Conservation (phyloP, 2,329 filamentous ascomycete species). For the Xylaria sp. region DNA sequence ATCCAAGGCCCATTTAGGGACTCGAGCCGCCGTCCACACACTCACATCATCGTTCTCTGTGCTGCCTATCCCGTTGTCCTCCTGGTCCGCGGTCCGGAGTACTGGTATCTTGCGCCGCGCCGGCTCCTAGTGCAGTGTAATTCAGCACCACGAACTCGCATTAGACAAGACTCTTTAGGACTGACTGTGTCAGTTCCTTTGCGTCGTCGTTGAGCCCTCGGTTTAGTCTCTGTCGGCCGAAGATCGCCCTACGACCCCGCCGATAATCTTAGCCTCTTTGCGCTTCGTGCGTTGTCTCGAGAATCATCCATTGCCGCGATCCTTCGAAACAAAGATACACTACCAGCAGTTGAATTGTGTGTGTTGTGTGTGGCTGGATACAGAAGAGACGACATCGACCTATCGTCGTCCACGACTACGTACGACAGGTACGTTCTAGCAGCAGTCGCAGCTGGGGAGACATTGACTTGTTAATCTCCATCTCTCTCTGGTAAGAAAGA, state of each 20-base stretch:
- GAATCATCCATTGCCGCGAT: slow-evolving; percentile 22
- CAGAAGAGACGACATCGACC: slow-evolving; percentile 23
- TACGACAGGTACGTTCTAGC: slow-evolving; percentile 23
- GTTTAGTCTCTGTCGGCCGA: slow-evolving; percentile 31
- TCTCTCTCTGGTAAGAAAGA: slow-evolving; percentile 63
- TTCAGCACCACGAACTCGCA: slow-evolving; percentile 26
- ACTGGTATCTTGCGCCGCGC: slow-evolving; percentile 26
- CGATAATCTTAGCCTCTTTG: slow-evolving; percentile 27
- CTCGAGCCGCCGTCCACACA: slow-evolving; percentile 22
- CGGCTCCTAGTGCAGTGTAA: slow-evolving; percentile 33
- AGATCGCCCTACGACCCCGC: slow-evolving; percentile 27
- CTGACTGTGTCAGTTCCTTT: slow-evolving; percentile 15
- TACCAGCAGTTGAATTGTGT: slow-evolving; percentile 22
- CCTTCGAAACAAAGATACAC: slow-evolving; percentile 23
- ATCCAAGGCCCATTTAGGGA: slow-evolving; percentile 22
- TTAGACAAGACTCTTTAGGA: slow-evolving; percentile 27
- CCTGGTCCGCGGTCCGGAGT: not conserved
- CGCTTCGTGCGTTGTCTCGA: slow-evolving; percentile 26
- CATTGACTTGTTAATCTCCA: slow-evolving; percentile 99
- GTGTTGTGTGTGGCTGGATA: slow-evolving; percentile 25
- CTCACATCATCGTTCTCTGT: slow-evolving; percentile 12
- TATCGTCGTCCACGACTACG: slow-evolving; percentile 13
- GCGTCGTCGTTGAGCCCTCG: slow-evolving; percentile 28
- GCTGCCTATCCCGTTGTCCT: slow-evolving; percentile 8
- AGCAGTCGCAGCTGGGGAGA: slow-evolving; percentile 63